phyloP scores from a whole-genome alignment of 2,329 filamentous ascomycete species.

The Aureobasidium namibiae region DNA sequence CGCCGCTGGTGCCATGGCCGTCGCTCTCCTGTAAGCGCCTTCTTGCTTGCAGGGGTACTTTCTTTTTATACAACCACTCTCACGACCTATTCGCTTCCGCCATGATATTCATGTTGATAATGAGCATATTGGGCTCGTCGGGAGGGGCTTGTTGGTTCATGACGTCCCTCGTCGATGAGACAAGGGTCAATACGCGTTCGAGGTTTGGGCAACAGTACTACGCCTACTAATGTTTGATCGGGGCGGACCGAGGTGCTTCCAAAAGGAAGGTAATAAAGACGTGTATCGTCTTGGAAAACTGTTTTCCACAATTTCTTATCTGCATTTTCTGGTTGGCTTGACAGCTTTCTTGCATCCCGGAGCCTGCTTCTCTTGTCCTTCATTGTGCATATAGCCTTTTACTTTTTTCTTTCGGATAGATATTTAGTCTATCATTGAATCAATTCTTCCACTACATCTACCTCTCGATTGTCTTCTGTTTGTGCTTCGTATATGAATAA shows the following conservation, averaged over 20 bases:
- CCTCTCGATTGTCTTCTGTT: neutral
- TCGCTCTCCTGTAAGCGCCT: slow-evolving; percentile 23
- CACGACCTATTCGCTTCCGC: neutral
- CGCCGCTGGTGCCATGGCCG: slow-evolving; percentile 23
- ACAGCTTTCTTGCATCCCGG: slow-evolving; percentile 11
- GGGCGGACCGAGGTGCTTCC: neutral
- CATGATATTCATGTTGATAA: slow-evolving; percentile 14
- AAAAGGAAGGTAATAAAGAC: slow-evolving; percentile 10
- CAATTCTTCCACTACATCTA: neutral
- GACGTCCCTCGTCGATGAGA: neutral
- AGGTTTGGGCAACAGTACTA: slow-evolving; percentile 8
- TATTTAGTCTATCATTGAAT: neutral
- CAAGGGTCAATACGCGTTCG: neutral
- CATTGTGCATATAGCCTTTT: slow-evolving; percentile 12
- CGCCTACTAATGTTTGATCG: slow-evolving; percentile 10
- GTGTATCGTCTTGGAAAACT: neutral
- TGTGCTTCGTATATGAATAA: neutral
- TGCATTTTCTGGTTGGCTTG: slow-evolving; percentile 9
- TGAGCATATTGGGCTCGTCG: slow-evolving; percentile 2
- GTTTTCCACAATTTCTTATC: neutral
- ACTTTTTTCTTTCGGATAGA: neutral
- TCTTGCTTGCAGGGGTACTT: neutral
- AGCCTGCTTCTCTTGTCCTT: slow-evolving; percentile 5
- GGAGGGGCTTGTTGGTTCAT: neutral
- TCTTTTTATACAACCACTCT: neutral